Conservation (phyloP, 148 eudicot genomes). For the Silene latifolia region DNA sequence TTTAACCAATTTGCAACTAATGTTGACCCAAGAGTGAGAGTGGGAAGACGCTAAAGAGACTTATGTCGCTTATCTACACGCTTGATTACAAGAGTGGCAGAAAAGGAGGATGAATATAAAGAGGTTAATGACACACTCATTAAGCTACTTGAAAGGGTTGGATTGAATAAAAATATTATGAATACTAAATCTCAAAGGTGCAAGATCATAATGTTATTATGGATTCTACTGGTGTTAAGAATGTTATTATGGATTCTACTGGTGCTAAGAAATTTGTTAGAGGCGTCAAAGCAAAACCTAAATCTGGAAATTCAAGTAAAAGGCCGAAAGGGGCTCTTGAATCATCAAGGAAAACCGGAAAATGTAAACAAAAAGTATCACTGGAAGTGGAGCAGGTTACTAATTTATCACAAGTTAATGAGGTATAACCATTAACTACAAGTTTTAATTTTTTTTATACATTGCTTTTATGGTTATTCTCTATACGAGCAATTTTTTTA, state of each 20-base stretch:
- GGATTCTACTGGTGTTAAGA: too few relatives aligned
- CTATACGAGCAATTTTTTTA: too few relatives aligned
- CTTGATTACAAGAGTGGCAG: constrained; percentile 1
- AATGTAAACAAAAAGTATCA: neutral
- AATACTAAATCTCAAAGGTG: too few relatives aligned
- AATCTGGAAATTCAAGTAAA: constrained; percentile 11
- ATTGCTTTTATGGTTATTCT: too few relatives aligned
- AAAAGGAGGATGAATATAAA: neutral
- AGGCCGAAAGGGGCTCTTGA: constrained; percentile 2
- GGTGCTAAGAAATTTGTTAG: neutral
- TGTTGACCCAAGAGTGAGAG: neutral
- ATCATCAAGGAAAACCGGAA: neutral
- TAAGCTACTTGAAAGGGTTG: neutral
- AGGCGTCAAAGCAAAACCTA: neutral
- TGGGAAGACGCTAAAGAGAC: neutral
- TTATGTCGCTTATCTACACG: neutral
- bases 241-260: too few relatives aligned
- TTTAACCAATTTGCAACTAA: neutral
- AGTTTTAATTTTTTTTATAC: neutral
- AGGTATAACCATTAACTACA: neutral
- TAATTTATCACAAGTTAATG: neutral
- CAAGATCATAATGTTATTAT: too few relatives aligned
- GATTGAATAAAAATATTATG: too few relatives aligned
- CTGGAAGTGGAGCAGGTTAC: neutral
- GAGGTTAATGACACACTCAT: neutral